Evolutionary conservation across 306 rosid species (phyloP).

Genomic region (Casuarina cunninghamiana): DNA sequence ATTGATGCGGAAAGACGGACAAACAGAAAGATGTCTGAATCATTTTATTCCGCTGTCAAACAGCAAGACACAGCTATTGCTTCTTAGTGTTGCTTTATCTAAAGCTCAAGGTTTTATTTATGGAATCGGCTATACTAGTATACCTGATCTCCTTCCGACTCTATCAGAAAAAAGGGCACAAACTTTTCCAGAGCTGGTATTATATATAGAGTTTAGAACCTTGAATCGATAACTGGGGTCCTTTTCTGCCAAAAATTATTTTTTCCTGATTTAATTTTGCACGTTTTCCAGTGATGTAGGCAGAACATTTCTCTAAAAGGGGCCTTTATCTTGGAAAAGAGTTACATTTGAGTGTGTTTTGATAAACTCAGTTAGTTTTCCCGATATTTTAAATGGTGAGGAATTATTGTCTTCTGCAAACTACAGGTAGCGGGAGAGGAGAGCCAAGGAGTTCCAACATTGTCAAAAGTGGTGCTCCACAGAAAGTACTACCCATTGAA

Average conservation of each 20-base stretch:
- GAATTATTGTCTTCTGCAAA: constrained; percentile 5
- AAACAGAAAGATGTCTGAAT: background rate
- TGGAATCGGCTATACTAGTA: background rate
- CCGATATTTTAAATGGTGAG: constrained; percentile 5
- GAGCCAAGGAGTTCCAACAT: constrained; percentile 68
- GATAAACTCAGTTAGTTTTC: background rate
- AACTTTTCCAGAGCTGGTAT: too few species aligned
- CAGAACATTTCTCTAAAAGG: too few species aligned
- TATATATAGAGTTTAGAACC: too few species aligned
- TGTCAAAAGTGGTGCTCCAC: constrained; percentile 67
- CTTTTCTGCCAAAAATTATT: too few species aligned
- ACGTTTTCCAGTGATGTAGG: too few species aligned
- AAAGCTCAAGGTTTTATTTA: background rate
- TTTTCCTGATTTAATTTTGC: too few species aligned
- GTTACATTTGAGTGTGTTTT: too few species aligned
- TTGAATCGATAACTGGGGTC: too few species aligned
- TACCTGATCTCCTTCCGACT: too few species aligned
- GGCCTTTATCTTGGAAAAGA: background rate
- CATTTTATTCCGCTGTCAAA: background rate
- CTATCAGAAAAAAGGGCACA: too few species aligned
- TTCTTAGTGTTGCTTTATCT: background rate
- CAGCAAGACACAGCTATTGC: background rate
- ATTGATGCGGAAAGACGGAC: background rate
- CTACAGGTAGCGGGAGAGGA: constrained; percentile 71
- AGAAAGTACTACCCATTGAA: constrained; percentile 76